These are phyloP conservation scores for Enterospora canceri DNA, from an alignment of 371 early-diverging fungal genomes.

Conservation along the genomic window DNA sequence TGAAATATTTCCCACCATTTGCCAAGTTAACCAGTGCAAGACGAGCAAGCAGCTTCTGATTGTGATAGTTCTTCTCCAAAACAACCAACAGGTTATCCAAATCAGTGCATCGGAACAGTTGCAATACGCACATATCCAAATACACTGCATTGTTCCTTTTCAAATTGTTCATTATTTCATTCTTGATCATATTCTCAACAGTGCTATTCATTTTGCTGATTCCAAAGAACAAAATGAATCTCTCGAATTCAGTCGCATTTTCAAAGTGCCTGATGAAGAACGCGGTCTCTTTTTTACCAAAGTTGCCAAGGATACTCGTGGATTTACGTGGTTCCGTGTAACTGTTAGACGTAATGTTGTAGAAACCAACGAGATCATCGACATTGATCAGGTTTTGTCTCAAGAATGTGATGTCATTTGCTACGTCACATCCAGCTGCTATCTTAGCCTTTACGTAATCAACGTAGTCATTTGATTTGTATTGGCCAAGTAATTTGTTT, in stretches of 20 bases:
- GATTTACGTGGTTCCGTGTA: not conserved
- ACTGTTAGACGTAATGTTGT: conserved; percentile 4
- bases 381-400: conserved; percentile 20
- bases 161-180: conserved; percentile 10
- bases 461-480: conserved; percentile 8
- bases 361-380: conserved; percentile 43
- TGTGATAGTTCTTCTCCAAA: conserved; percentile 33
- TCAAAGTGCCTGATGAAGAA: conserved; percentile 32
- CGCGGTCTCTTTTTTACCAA: conserved; percentile 21
- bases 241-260: conserved; percentile 28
- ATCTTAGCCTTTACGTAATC: conserved; percentile 36
- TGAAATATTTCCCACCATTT: conserved; percentile 39
- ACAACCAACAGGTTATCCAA: conserved; percentile 35
- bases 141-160: conserved; percentile 20
- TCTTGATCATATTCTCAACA: conserved; percentile 35
- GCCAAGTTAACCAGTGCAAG: conserved; percentile 31
- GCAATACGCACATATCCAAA: conserved; percentile 28
- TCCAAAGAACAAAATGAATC: conserved; percentile 38
- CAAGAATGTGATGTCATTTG: conserved; percentile 22
- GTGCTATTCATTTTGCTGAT: conserved; percentile 12
- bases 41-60: conserved; percentile 28
- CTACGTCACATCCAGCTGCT: conserved; percentile 29
- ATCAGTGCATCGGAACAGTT: conserved; percentile 30
- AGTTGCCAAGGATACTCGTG: conserved; percentile 24
- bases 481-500: conserved; percentile 10